Evolutionary conservation across 208 protist species (phyloP).

Genomic region (Leishmania braziliensis): DNA sequence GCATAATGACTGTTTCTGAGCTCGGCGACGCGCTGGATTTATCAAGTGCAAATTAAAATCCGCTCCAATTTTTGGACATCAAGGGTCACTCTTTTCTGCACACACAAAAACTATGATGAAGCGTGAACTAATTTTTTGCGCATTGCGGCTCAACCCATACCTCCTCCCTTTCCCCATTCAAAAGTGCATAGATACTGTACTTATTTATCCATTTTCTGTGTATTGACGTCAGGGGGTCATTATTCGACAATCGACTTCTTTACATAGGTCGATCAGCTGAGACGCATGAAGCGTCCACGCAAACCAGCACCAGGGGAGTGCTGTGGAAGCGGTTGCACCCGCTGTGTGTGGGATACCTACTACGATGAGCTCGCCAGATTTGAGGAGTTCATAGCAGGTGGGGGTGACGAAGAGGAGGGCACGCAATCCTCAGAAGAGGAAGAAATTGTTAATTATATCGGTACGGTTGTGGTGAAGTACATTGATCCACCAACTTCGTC

Average conservation of each 20-base stretch:
- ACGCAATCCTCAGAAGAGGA: constrained; percentile 29
- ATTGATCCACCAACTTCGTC: constrained; percentile 1
- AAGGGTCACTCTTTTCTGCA: background rate
- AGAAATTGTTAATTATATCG: constrained; percentile 52
- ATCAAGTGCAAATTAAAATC: background rate
- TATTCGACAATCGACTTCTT: background rate
- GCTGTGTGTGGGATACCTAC: constrained; percentile 91
- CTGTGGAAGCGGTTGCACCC: constrained; percentile 84
- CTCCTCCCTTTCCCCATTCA: constrained; percentile 5
- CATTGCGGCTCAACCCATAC: background rate
- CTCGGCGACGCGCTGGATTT: background rate
- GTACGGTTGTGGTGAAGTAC: constrained; percentile 78
- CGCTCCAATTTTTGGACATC: background rate
- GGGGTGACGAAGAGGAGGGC: constrained; percentile 21
- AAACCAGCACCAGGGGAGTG: constrained; percentile 79
- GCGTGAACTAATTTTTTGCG: too few species aligned
- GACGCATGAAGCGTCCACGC: constrained; percentile 45
- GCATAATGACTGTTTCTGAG: background rate
- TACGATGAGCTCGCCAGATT: constrained; percentile 81
- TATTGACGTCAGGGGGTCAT: background rate
- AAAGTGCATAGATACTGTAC: background rate
- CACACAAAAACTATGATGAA: background rate
- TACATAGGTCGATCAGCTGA: background rate
- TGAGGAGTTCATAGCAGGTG: constrained; percentile 30
- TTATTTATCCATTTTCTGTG: constrained; percentile 16